Evolutionary conservation across 805 yeast species (phyloP).

Genomic region (Candida awuae): DNA sequence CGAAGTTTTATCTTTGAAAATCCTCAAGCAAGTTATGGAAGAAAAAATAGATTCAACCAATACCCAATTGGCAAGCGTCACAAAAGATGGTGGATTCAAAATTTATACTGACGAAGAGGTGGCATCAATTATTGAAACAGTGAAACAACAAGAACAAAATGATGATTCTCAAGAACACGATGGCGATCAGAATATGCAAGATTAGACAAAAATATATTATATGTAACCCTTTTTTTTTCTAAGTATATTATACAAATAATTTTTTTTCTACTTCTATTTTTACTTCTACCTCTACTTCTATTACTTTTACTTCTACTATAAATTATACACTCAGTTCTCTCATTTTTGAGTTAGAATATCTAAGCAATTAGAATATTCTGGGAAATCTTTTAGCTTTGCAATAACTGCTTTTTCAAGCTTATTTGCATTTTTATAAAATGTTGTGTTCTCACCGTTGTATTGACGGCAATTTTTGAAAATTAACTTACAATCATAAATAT

Average conservation of each 20-base stretch:
- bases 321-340: not conserved
- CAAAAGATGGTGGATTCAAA: constrained; percentile 76
- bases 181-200: constrained; percentile 10
- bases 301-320: not conserved
- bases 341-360: constrained; percentile 35
- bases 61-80: constrained; percentile 91
- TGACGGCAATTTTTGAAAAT: constrained; percentile 86
- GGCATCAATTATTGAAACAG: constrained; percentile 65
- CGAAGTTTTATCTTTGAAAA: constrained; percentile 78
- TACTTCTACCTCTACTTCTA: not conserved
- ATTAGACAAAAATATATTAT: constrained; percentile 1
- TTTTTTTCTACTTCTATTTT: not conserved
- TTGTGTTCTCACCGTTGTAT: constrained; percentile 89
- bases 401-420: constrained; percentile 86
- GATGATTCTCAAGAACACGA: constrained; percentile 17
- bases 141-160: constrained; percentile 63
- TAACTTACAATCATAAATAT: constrained; percentile 78
- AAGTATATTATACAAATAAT: not conserved
- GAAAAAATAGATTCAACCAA: constrained; percentile 92
- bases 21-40: constrained; percentile 97
- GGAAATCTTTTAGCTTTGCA: constrained; percentile 75
- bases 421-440: constrained; percentile 91
- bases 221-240: not conserved
- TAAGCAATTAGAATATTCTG: constrained; percentile 80
- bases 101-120: constrained; percentile 79